Percentiles rank a stretch among this genome's conserved stretches.
Evolutionary conservation across 2,329 filamentous ascomycete species (phyloP).

Genomic region (Fusarium lyarnte): DNA sequence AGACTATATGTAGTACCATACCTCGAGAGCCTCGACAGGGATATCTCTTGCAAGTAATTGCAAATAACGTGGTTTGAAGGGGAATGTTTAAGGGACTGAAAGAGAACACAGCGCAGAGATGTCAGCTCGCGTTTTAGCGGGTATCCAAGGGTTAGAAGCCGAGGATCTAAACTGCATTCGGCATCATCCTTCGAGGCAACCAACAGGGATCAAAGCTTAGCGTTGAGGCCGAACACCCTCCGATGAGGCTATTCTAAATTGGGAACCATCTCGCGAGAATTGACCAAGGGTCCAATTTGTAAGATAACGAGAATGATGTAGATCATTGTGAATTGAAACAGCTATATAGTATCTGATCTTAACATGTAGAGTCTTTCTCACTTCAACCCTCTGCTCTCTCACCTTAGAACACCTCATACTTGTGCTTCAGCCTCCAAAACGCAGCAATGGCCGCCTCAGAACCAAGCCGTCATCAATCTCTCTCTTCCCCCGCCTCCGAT

Average conservation of each 20-base stretch:
- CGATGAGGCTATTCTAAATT: neutral
- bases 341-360: neutral
- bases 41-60: accelerated
- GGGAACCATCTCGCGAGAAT: constrained; percentile 11
- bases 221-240: neutral
- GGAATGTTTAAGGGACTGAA: neutral
- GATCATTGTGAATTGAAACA: neutral
- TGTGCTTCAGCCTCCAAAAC: accelerated
- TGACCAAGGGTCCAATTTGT: constrained; percentile 9
- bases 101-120: neutral
- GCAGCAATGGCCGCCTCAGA: neutral
- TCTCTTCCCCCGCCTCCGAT: neutral
- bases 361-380: accelerated
- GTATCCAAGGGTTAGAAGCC: neutral
- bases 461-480: neutral
- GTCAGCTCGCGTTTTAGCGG: neutral
- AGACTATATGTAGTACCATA: neutral
- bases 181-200: neutral
- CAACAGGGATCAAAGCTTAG: neutral
- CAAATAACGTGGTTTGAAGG: neutral
- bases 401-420: accelerated
- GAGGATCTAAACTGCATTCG: neutral
- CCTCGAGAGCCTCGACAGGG: neutral
- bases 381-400: accelerated
- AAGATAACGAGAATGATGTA: neutral